phyloP scores from a whole-genome alignment of 331 rosid species.

The Rhamnella rubrinervis region DNA sequence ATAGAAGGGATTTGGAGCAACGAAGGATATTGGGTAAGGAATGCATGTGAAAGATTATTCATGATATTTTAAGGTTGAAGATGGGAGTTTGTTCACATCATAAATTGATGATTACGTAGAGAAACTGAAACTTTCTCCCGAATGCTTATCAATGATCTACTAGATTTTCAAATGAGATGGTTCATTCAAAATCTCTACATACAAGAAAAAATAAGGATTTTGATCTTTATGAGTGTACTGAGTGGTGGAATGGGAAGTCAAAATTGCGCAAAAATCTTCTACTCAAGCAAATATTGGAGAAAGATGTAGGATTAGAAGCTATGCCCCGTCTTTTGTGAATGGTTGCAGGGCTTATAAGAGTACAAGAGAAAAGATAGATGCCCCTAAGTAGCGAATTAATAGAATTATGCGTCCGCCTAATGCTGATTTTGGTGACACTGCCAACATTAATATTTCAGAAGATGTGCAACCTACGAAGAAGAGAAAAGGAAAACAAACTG shows the following conservation, averaged over 20 bases:
- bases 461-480: constrained; percentile 26
- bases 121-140: constrained; percentile 46
- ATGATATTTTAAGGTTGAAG: constrained; percentile 29
- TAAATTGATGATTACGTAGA: constrained; percentile 18
- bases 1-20: constrained; percentile 32
- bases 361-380: constrained; percentile 53
- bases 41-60: constrained; percentile 29
- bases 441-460: constrained; percentile 2
- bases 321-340: constrained; percentile 70
- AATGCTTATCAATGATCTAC: constrained; percentile 57
- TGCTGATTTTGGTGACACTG: constrained; percentile 12
- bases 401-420: constrained; percentile 49
- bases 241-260: constrained; percentile 86
- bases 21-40: constrained; percentile 30
- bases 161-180: constrained; percentile 33
- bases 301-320: constrained; percentile 65
- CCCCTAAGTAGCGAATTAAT: constrained; percentile 59
- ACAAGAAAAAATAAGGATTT: constrained; percentile 22
- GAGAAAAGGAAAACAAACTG: constrained; percentile 36
- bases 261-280: constrained; percentile 65
- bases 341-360: constrained; percentile 41
- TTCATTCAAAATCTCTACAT: constrained; percentile 15
- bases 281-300: constrained; percentile 53
- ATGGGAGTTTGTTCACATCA: constrained; percentile 6
- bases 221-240: constrained; percentile 32